Percentiles rank a stretch among this genome's conserved stretches.
Conservation (phyloP, 768 basidiomycete species). For the Lactarius sp. region DNA sequence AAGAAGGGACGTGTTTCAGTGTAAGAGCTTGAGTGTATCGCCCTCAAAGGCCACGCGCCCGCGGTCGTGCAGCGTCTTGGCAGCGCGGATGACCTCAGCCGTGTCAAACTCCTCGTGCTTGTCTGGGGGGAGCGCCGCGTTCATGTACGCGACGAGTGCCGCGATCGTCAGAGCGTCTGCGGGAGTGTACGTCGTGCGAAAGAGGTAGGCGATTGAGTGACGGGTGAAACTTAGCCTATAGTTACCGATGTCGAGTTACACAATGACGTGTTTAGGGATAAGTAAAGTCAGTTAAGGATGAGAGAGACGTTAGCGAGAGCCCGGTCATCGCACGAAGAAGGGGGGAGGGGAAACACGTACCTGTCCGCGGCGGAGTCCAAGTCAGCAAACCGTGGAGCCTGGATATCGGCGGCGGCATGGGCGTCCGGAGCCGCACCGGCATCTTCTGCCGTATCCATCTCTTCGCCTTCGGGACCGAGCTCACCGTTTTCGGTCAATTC, state of each 20-base stretch:
- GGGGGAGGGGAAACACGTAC: slow-evolving; percentile 38
- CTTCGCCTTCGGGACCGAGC: slow-evolving; percentile 27
- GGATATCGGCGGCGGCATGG: slow-evolving; percentile 16
- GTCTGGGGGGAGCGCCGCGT: slow-evolving; percentile 69
- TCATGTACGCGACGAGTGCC: slow-evolving; percentile 63
- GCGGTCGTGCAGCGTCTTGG: slow-evolving; percentile 31
- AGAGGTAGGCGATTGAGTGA: slow-evolving; percentile 58
- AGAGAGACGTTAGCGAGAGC: not conserved
- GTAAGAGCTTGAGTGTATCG: slow-evolving; percentile 30
- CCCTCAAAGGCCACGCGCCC: slow-evolving; percentile 33
- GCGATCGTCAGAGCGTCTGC: slow-evolving; percentile 68
- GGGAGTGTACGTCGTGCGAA: slow-evolving; percentile 59
- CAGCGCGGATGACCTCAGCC: slow-evolving; percentile 49
- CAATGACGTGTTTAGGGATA: not conserved
- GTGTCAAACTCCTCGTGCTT: slow-evolving; percentile 83
- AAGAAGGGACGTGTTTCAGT: not conserved
- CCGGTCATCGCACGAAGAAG: slow-evolving; percentile 20
- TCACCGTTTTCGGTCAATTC: slow-evolving; percentile 26
- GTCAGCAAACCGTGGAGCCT: slow-evolving; percentile 43
- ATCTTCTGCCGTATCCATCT: slow-evolving; percentile 20
- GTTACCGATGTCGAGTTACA: not conserved
- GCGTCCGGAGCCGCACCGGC: slow-evolving; percentile 17
- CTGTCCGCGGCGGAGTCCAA: slow-evolving; percentile 56
- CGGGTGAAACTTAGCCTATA: slow-evolving; percentile 54
- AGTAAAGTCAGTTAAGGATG: not conserved